These are phyloP conservation scores for Colletotrichum ledebouriae DNA, from an alignment of 2,329 filamentous ascomycete genomes.

Conservation along the genomic window DNA sequence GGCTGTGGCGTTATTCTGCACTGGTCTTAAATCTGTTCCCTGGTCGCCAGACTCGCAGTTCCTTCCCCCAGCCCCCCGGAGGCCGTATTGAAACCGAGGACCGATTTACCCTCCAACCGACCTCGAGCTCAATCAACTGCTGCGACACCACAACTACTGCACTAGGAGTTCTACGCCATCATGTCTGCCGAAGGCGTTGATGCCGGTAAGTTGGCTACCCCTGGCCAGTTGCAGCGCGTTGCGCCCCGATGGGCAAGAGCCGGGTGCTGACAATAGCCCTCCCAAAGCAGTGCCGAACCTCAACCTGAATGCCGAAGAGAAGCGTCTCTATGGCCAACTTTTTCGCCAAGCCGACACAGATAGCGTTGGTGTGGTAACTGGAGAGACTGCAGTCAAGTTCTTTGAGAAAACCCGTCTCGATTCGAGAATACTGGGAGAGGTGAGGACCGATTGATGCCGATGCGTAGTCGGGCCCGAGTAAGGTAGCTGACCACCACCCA, in stretches of 20 bases:
- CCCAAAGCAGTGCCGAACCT: constrained; percentile 73
- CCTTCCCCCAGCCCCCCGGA: constrained; percentile 33
- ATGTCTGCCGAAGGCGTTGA: constrained; percentile 41
- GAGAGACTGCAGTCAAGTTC: constrained; percentile 96
- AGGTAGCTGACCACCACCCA: constrained; percentile 11
- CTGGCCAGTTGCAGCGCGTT: background rate
- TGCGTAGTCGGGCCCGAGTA: background rate
- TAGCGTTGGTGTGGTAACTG: constrained; percentile 91
- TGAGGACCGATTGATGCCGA: constrained; percentile 56
- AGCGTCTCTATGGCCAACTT: constrained; percentile 91
- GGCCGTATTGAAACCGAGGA: constrained; percentile 24
- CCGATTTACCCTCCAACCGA: constrained; percentile 5
- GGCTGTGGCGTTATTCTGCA: background rate
- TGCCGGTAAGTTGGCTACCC: constrained; percentile 31
- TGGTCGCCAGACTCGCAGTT: constrained; percentile 15
- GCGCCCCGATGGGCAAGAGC: background rate
- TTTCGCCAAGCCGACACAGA: constrained; percentile 95
- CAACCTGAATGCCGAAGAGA: constrained; percentile 92
- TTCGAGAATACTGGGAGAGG: constrained; percentile 88
- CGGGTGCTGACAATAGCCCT: constrained; percentile 38
- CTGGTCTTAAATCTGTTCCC: constrained; percentile 13
- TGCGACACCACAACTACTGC: background rate
- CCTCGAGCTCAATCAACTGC: background rate
- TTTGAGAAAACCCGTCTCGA: constrained; percentile 96
- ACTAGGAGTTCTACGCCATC: constrained; percentile 14